Base-by-base conservation (phyloP, 176 grass and related monocot species). In the Oryza officinalis region DNA sequence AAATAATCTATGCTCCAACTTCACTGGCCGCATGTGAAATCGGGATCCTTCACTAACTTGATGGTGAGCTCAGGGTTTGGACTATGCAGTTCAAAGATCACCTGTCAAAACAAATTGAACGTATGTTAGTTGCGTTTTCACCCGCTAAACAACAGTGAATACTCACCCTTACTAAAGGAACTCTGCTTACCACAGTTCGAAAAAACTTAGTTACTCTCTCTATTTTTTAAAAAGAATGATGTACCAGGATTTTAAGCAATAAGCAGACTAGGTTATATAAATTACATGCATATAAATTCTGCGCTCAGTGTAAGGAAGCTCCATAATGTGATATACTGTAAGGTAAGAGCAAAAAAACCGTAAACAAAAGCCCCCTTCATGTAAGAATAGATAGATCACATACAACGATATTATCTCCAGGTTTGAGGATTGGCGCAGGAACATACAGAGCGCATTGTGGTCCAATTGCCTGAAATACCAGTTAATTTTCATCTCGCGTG, bases 381-480 rank as follows among this genome's bases (percentile, higher is more conserved):
- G 37, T 52, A 67, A 83, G 22, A 65, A 84, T 28, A 66, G 47
- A 69, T 20, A 69, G 76, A 78, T 43, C 20, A 87, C 87, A 71
- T 98, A 98, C 96, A 76, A 95, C 12, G 71, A 69, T 69, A 77
- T 98, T 98, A 75, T 87, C 87, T 69, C 96, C 96, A 87, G 85
- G 41, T 76, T 72, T 88, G 44, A 98, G 89, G 30, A 98, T 81
- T 0, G 96, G 96, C 8, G 93, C 89, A 13, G 96, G 96, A 75
- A 95, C 89, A 78, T 98, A 98, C 49, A 95, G 89, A 50, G 91
- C 81, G 77, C 96, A 98, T 27, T 95, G 96, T 13, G 96, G 96
- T 87, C 96, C 96, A 27, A 77, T 65, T 44, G 63, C 80, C 96
- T 98, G 71, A 26, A 81, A 80, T 70, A 89, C 52, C 8, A 74